Conservation (phyloP, 2,329 filamentous ascomycete genomes). For the Venturia effusa region DNA sequence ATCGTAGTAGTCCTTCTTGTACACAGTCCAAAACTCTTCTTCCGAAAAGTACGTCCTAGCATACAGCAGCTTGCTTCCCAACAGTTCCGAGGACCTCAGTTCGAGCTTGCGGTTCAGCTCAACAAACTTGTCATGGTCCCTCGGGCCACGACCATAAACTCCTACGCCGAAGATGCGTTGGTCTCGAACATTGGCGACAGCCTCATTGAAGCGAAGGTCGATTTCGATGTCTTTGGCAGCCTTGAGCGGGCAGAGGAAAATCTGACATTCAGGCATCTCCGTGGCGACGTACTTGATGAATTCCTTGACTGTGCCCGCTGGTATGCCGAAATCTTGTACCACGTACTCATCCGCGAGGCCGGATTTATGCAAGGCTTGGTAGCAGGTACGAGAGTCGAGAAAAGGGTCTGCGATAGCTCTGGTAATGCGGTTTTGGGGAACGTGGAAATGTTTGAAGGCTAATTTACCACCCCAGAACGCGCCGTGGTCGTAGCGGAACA, state of each 20-base stretch:
- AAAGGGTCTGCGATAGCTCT: slow-evolving; percentile 50
- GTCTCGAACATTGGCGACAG: not conserved
- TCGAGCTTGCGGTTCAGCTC: slow-evolving; percentile 50
- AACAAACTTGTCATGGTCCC: slow-evolving; percentile 30
- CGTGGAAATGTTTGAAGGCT: slow-evolving; percentile 53
- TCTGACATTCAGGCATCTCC: slow-evolving; percentile 24
- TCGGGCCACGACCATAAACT: slow-evolving; percentile 36
- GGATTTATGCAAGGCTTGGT: slow-evolving; percentile 52
- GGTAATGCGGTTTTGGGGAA: slow-evolving; percentile 54
- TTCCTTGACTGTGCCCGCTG: slow-evolving; percentile 17
- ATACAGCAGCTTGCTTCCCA: slow-evolving; percentile 61
- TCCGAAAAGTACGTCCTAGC: slow-evolving; percentile 58
- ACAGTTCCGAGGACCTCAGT: slow-evolving; percentile 44
- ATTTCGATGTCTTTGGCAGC: not conserved
- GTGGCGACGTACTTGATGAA: slow-evolving; percentile 9
- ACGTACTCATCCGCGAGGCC: slow-evolving; percentile 33
- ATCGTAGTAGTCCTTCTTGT: slow-evolving; percentile 50
- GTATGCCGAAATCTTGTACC: slow-evolving; percentile 47
- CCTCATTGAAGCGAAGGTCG: not conserved
- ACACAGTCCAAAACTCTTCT: slow-evolving; percentile 57
- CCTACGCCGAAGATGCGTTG: slow-evolving; percentile 47
- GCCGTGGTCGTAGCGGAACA: slow-evolving; percentile 61
- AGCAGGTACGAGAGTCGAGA: slow-evolving; percentile 54
- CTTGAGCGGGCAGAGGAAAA: slow-evolving; percentile 35
- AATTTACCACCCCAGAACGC: slow-evolving; percentile 57